Percentiles rank a stretch among this genome's conserved stretches.
phyloP scores from a whole-genome alignment of 2,329 filamentous ascomycete genomes.

The Graphilbum ipis-grandicollis region DNA sequence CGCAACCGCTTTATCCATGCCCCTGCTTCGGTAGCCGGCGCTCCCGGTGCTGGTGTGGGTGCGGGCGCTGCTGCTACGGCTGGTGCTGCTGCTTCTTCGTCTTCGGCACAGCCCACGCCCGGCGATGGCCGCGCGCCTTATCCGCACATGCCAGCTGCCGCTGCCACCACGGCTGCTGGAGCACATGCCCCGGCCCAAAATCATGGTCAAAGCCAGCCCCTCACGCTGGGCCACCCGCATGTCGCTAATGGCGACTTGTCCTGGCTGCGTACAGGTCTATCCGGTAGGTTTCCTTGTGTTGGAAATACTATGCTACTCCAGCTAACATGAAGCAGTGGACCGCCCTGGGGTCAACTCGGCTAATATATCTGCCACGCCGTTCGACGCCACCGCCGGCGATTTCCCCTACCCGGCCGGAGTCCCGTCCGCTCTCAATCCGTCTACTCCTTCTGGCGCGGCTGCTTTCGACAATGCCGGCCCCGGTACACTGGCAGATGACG shows the following conservation, averaged over 20 bases:
- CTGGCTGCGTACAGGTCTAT: slow-evolving; percentile 4
- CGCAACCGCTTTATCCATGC: slow-evolving; percentile 57
- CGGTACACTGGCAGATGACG: slow-evolving; percentile 12
- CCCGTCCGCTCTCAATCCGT: slow-evolving; percentile 28
- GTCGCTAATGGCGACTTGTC: neutral
- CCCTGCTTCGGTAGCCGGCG: slow-evolving; percentile 21
- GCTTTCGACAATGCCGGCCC: slow-evolving; percentile 13
- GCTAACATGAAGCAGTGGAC: neutral
- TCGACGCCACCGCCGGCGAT: slow-evolving; percentile 35
- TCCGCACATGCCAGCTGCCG: neutral
- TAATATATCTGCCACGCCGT: slow-evolving; percentile 46
- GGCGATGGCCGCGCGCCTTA: neutral
- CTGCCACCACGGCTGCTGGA: neutral
- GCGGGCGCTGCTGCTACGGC: neutral
- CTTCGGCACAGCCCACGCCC: neutral
- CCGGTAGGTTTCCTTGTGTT: neutral
- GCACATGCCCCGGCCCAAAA: neutral
- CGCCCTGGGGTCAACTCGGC: slow-evolving; percentile 17
- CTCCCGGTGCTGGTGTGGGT: neutral
- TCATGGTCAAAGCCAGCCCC: too few relatives aligned
- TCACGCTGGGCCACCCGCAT: neutral
- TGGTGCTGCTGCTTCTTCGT: neutral
- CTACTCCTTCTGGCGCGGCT: slow-evolving; percentile 22
- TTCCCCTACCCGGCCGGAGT: slow-evolving; percentile 34
- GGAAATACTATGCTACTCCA: too few relatives aligned